Base-by-base conservation (phyloP, 129 eudicot genomes). In the Centrapalus pauciflorus region DNA sequence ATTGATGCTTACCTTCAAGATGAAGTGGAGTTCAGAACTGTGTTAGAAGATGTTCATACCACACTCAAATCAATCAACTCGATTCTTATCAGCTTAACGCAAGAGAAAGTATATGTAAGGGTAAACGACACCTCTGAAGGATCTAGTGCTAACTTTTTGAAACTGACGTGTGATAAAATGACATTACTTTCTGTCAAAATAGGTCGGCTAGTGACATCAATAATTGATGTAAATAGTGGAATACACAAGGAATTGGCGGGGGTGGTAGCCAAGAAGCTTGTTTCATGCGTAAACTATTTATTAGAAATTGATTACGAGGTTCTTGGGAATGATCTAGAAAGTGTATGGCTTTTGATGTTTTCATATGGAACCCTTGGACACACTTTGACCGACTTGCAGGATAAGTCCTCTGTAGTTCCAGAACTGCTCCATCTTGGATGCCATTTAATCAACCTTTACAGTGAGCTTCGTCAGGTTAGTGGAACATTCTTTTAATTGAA, bases 401-500 rank as follows among this genome's bases (percentile, higher is more conserved):
- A 80, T 55, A 75, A 72, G 52, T 35, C 74, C 51, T 29, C 58
- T 61, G 62, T 84, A 55, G 76, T 67, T 69, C 61, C 84, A 32
- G 86, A 79, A 75, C 75, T 83, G 57, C 74, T 89, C 69, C 68
- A 69, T 46, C 79, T 94, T 56, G 87, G 93, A 17, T 89, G 92
- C 81, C 80, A 72, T 63, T 66, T 94, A 17, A 37, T 89, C 52
- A 79, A 87, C 45, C 85, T 94, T 32, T 86, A 84, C 57, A 83
- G 93, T 13, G 97, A 94, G 55, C 99, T 94, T 84, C 97, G 99
- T 26, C 97, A 94, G 99, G 99, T 94, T 66, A 72, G 86, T 86
- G 41, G 11, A n/a, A 7, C 34, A 1, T 8, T 16, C 30, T 72
- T 55, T 43, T 43, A 49, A 58, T 57, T 28, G 25, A 38, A 10